Base-by-base conservation (phyloP, 2,329 filamentous ascomycete genomes). In the Hypoxylon sp. region DNA sequence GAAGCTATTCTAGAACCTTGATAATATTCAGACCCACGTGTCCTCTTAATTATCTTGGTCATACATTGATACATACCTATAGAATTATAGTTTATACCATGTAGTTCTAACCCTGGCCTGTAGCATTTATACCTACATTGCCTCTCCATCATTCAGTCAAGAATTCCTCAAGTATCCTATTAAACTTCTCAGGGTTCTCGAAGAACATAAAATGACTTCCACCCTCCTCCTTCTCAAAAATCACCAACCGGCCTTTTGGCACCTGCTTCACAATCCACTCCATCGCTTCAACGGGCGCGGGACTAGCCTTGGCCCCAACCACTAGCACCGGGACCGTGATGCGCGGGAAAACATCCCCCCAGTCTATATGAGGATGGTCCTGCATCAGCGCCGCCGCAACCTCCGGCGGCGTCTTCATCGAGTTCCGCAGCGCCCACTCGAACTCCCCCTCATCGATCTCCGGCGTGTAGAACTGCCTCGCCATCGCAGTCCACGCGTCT, bases 121-220 rank as follows among this genome's bases (percentile, higher is more conserved):
- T 22, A 10, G 17, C 39, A 44, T 22, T 22, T 22, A 14, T 42
- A 42, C 6, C 37, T 17, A 8, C 10, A 47, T 26, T 22, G 2
- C 33, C 8, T 9, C 22, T 8, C 3, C 35, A 11, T 56, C 42
- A 56, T 19, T 56, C 54, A n/a, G 33, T 11, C 33, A 78, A 24
- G 50, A 79, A 80, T 5, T 74, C 72, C 42, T 78, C 73, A 8
- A 80, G 73, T 1, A 77, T 56, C 14, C 58, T 54, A 51, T 81
- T 80, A 46, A 80, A 80, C 65, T 71, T 72, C 11, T 72, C 72
- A 2, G 77, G 73, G 44, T 78, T 79, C 68, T 80, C 78, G 72
- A 74, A 79, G 62, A 78, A 79, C 70, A 77, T 70, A 56, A 76
- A 79, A 56, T 79, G 79, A 48, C 74, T 77, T 0, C 78, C 77